Base-by-base conservation (phyloP, 2,329 filamentous ascomycete species). In the Aspergillus pseudoterreus region DNA sequence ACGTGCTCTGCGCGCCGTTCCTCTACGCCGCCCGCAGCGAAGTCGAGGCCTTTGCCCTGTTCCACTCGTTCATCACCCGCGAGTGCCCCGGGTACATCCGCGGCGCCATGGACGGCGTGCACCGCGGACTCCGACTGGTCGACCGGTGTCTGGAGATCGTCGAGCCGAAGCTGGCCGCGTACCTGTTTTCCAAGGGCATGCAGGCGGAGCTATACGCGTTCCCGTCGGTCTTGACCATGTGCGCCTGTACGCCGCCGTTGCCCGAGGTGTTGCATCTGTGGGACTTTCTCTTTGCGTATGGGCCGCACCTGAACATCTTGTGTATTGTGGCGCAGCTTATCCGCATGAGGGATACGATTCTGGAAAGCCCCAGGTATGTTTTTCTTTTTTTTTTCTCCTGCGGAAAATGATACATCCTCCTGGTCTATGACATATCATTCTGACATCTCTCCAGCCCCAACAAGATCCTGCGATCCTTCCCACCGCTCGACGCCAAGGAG, bases 211-310 rank as follows among this genome's bases (percentile, higher is more conserved):
- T 99, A 50, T 99, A 97, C 68, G 94, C 92, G 2, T 99, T 99
- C 64, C 90, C 94, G 1, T 95, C 90, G 1, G 94, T 99, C 0
- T 77, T 97, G 57, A 99, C 94, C 0, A 81, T 99, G 46, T 96
- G 91, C 66, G 94, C 94, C 22, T 97, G 94, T 71, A 99, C 94
- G 14, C 94, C 94, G 14, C 94, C 94, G 2, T 73, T 99, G 49
- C 92, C 92, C 0, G 92, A 99, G 72, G 94, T 99, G 0, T 73
- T 99, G 50, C 83, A 88, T 56, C 80, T 99, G 2, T 99, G 94
- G 94, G 94, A 99, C 69, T 99, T 99, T 62, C 74, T 99, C 19
- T 95, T 99, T 65, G 92, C 94, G 0, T 99, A 96, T 61, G 94
- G 94, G 0, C 86, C 91, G 33, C 94, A 99, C 70, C 72, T 99